Base-by-base conservation (phyloP, 768 basidiomycete genomes). In the Inosperma sp. region DNA sequence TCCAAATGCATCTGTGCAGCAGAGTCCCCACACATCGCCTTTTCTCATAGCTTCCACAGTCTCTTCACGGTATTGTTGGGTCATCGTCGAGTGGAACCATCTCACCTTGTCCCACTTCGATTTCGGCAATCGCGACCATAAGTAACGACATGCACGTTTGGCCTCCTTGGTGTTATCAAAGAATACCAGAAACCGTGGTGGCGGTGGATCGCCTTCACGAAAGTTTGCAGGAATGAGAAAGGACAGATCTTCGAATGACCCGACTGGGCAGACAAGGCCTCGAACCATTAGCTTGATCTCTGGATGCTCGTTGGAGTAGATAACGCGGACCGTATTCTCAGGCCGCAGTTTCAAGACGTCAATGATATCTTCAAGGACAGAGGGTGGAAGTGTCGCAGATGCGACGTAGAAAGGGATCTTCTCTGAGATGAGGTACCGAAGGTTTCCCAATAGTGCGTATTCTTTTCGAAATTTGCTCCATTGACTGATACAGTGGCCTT, bases 401-500 rank as follows among this genome's bases (percentile, higher is more conserved):
- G 60, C 50, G 7, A 69, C 49, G 12, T 62, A 52, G 34, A 68
- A 60, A 7, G 59, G 64, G 9, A 69, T 58, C 1, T n/a, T 6
- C 4, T 53, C 52, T 2, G 68, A 58, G 6, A 76, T 55, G 4
- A 70, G 48, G 51, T 59, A 64, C 1, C 59, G 63, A 3, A 71
- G 35, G 2, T 47, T 51, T 5, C 58, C 58, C 2, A 68, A 22
- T 9, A 61, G 45, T n/a, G 30, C 37, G 49, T 73, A 76, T n/a
- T 70, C 66, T 3, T 58, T 59, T 0, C 69, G 57, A 52, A 76
- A 75, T 9, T 37, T 47, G 0, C 63, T 64, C 73, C 73, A 74
- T 37, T 64, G 57, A n/a, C 60, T 68, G 16, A 72, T 62, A 45
- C 72, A 72, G 39, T 76, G 73, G 0, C 58, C 72, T 54, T 76